Conservation (phyloP, 2,329 filamentous ascomycete genomes). For the Alternaria burnsii region DNA sequence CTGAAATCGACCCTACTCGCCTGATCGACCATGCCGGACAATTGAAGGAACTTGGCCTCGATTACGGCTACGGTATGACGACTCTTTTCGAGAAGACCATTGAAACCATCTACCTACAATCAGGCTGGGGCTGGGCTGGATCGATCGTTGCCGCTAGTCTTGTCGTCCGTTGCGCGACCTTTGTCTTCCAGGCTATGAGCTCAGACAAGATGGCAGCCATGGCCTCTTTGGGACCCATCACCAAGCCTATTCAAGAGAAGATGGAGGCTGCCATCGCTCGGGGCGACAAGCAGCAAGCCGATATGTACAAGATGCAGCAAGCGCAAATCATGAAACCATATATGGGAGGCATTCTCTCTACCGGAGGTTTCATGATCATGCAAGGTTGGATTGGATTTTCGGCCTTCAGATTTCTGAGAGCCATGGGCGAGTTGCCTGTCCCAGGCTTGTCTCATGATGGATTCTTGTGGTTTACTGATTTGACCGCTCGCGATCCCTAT, state of each 20-base stretch:
- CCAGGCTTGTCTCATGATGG: slow-evolving; percentile 78
- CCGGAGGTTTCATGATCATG: slow-evolving; percentile 64
- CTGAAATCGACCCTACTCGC: slow-evolving; percentile 55
- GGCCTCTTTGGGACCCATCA: slow-evolving; percentile 66
- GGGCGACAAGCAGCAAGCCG: slow-evolving; percentile 55
- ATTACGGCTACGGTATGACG: slow-evolving; percentile 86
- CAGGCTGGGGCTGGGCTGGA: slow-evolving; percentile 82
- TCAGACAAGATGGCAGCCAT: slow-evolving; percentile 71
- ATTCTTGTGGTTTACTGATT: slow-evolving; percentile 78
- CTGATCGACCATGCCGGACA: slow-evolving; percentile 83
- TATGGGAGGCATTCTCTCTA: slow-evolving; percentile 32
- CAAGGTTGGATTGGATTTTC: slow-evolving; percentile 80
- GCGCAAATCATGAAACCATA: slow-evolving; percentile 57
- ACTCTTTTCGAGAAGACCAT: slow-evolving; percentile 76
- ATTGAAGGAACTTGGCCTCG: slow-evolving; percentile 80
- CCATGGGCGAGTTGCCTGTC: slow-evolving; percentile 80
- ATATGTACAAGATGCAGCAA: slow-evolving; percentile 58
- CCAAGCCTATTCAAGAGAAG: slow-evolving; percentile 64
- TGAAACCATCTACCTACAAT: slow-evolving; percentile 82
- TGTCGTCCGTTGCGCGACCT: slow-evolving; percentile 69
- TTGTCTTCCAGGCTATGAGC: slow-evolving; percentile 67
- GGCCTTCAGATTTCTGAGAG: slow-evolving; percentile 78
- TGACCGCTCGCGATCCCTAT: slow-evolving; percentile 79
- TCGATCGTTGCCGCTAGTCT: slow-evolving; percentile 74
- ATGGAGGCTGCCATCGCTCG: slow-evolving; percentile 57